phyloP scores from a whole-genome alignment of 306 rosid species.

The Rubus parviflorus region DNA sequence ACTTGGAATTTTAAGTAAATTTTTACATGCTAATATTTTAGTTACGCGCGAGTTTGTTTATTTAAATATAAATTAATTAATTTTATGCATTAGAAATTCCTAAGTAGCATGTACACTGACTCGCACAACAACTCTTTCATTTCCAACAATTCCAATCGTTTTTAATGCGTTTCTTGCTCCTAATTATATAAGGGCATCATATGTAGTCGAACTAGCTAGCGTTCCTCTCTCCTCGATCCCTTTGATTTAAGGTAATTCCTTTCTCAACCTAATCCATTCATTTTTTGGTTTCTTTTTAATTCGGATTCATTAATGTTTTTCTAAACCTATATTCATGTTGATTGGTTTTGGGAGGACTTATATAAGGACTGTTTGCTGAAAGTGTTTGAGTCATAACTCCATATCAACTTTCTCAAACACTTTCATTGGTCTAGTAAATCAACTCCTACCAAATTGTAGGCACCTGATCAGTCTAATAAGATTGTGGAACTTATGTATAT shows the following conservation, averaged over 20 bases:
- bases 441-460: too few relatives aligned
- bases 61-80: too few relatives aligned
- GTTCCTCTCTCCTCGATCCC: not conserved
- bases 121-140: not conserved
- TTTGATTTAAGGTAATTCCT: not conserved
- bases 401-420: too few relatives aligned
- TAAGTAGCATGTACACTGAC: too few relatives aligned
- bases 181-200: not conserved
- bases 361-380: slow-evolving; percentile 4
- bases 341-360: not conserved
- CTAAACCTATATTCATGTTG: not conserved
- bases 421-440: too few relatives aligned
- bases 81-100: too few relatives aligned
- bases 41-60: too few relatives aligned
- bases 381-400: slow-evolving; percentile 9
- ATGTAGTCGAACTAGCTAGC: not conserved
- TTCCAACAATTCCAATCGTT: not conserved
- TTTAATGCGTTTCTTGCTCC: not conserved
- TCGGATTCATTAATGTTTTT: not conserved
- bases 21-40: too few relatives aligned
- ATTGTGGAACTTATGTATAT: too few relatives aligned
- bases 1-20: too few relatives aligned
- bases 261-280: not conserved
- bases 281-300: not conserved
- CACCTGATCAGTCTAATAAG: too few relatives aligned